Conservation (phyloP, 2,329 filamentous ascomycete species). For the Colletotrichum neosansevieriae region DNA sequence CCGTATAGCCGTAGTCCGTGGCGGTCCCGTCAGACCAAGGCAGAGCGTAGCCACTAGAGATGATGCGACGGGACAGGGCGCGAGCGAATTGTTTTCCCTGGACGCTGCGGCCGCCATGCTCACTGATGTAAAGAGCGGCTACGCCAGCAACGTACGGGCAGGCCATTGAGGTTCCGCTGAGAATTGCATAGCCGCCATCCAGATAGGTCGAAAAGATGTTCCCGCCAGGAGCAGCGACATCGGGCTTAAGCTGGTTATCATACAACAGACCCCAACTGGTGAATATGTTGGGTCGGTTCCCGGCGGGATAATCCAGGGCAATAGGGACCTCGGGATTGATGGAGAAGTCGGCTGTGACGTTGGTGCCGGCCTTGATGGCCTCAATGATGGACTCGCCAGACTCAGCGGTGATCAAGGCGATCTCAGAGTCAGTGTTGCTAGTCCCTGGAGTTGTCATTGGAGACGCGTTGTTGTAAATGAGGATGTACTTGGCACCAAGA, state of each 20-base stretch:
- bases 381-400: constrained; percentile 45
- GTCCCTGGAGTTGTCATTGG: constrained; percentile 39
- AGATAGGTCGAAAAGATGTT: constrained; percentile 58
- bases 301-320: constrained; percentile 44
- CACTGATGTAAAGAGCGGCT: constrained; percentile 50
- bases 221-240: constrained; percentile 57
- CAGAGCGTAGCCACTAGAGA: constrained; percentile 49
- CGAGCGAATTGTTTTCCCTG: constrained; percentile 50
- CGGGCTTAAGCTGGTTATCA: constrained; percentile 57
- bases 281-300: constrained; percentile 53
- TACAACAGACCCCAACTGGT: constrained; percentile 58
- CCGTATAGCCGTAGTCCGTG: constrained; percentile 43
- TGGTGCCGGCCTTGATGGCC: constrained; percentile 43
- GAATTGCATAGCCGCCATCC: constrained; percentile 53
- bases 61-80: constrained; percentile 48
- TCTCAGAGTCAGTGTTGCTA: constrained; percentile 30
- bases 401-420: constrained; percentile 44
- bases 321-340: constrained; percentile 43
- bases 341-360: constrained; percentile 49
- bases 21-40: constrained; percentile 48
- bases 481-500: constrained; percentile 46
- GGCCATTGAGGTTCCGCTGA: constrained; percentile 62
- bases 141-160: constrained; percentile 56
- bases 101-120: constrained; percentile 47
- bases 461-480: constrained; percentile 48